Evolutionary conservation across 306 rosid species (phyloP).

Genomic region (Hippophae gyantsensis): DNA sequence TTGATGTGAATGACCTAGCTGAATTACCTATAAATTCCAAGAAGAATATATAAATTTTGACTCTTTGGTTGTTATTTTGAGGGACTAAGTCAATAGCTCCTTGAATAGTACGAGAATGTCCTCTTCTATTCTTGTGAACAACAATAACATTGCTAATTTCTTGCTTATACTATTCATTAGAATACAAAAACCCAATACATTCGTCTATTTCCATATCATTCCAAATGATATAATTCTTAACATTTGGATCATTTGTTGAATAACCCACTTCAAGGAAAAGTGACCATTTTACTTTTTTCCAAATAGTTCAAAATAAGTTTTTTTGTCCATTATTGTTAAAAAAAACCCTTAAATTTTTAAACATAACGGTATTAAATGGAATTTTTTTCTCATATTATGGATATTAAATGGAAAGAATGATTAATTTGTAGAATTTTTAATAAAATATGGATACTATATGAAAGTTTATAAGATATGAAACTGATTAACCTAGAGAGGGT

Average conservation of each 20-base stretch:
- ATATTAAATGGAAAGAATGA: too few species aligned
- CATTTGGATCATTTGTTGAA: constrained; percentile 14
- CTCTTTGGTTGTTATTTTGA: constrained; percentile 36
- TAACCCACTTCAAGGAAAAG: constrained; percentile 11
- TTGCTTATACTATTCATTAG: not conserved
- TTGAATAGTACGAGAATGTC: constrained; percentile 72
- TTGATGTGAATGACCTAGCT: not conserved
- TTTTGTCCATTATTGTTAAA: too few species aligned
- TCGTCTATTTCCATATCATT: constrained; percentile 58
- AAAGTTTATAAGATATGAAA: too few species aligned
- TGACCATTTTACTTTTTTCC: too few species aligned
- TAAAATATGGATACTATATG: too few species aligned
- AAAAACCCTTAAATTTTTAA: too few species aligned
- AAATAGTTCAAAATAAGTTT: too few species aligned
- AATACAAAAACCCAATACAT: constrained; percentile 12
- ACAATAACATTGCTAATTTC: constrained; percentile 29
- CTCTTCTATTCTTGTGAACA: constrained; percentile 51
- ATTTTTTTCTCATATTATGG: too few species aligned
- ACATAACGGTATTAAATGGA: too few species aligned
- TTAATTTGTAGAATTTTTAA: too few species aligned
- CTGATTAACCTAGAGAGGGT: too few species aligned
- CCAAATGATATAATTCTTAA: constrained; percentile 52
- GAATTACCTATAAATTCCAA: constrained; percentile 73
- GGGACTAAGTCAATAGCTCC: constrained; percentile 84
- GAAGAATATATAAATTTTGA: constrained; percentile 68